phyloP scores from a whole-genome alignment of 805 yeast genomes.

The Kazachstania africana region DNA sequence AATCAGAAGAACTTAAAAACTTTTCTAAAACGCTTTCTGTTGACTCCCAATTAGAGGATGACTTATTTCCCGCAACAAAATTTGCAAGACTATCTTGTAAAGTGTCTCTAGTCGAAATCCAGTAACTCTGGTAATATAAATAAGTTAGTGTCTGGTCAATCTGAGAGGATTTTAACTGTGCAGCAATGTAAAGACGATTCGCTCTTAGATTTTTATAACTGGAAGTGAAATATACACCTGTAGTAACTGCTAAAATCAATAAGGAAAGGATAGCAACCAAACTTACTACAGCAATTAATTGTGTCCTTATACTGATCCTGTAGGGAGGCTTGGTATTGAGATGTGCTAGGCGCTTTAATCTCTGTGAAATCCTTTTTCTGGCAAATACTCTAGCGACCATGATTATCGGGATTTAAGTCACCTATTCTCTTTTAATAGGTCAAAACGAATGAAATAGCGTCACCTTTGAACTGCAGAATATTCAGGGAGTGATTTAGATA shows the following conservation, averaged over 20 bases:
- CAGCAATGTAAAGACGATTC: slow-evolving; percentile 63
- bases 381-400: too few species aligned
- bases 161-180: slow-evolving; percentile 74
- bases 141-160: slow-evolving; percentile 54
- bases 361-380: too few species aligned
- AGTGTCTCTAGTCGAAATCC: slow-evolving; percentile 50
- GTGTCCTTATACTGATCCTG: slow-evolving; percentile 61
- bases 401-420: too few species aligned
- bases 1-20: slow-evolving; percentile 51
- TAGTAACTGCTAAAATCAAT: slow-evolving; percentile 59
- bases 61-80: slow-evolving; percentile 62
- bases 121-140: slow-evolving; percentile 55
- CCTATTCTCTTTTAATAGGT: too few species aligned
- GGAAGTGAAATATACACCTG: slow-evolving; percentile 61
- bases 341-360: not conserved
- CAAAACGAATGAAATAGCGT: too few species aligned
- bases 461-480: too few species aligned
- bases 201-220: slow-evolving; percentile 52
- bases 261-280: slow-evolving; percentile 60
- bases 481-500: too few species aligned
- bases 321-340: slow-evolving; percentile 23
- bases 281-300: slow-evolving; percentile 59
- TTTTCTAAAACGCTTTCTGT: slow-evolving; percentile 42
- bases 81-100: slow-evolving; percentile 49
- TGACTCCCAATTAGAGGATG: slow-evolving; percentile 35